Base-by-base conservation (phyloP, 176 grass and related monocot species). In the Luzula sylvatica region DNA sequence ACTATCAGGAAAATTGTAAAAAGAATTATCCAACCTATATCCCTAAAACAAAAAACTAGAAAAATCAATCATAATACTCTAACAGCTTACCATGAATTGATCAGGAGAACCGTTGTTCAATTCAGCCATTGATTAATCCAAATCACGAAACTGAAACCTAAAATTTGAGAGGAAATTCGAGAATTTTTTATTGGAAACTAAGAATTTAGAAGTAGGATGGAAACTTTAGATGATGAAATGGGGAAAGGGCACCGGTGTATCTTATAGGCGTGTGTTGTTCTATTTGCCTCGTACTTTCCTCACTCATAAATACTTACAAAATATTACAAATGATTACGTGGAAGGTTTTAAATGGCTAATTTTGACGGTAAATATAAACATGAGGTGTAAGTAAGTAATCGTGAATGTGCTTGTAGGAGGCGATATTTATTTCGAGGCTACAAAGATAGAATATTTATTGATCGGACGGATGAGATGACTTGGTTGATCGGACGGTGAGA, bases 121-220 rank as follows among this genome's bases (percentile, higher is more conserved):
- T 60, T 71, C 67, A 38, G 67, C 67, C 67, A 71, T 70, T 46
- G 4, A 12, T 71, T 46, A 40, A 70, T 43, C 18, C 26, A 18
- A 58, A 17, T 30, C 14, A 15, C 2, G 15, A 8, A 35, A 30
- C 25, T 3, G 3, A 16, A 58, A 15, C 16, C 23, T 8, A 3
- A 16, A 58, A 49, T 71, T 29, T 6, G 17, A n/a, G 8, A 50
- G 5, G 4, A 48, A 35, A 58, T 47, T 21, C 12, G 23, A 13
- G 15, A 26, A 44, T 40, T 40, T 20, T 16, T 35, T 53, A 35
- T 14, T 50, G 3, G n/a, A n/a, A 35, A 35, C 9, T 9, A 9
- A 35, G 30, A 35, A 7, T 24, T 68, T 44, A 9, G 20, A 11
- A 9, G 28, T 17, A 38, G 8, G 19, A 56, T 7, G 3, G 6